Base-by-base conservation (phyloP, 768 basidiomycete species). In the Tephrocybe rancida region DNA sequence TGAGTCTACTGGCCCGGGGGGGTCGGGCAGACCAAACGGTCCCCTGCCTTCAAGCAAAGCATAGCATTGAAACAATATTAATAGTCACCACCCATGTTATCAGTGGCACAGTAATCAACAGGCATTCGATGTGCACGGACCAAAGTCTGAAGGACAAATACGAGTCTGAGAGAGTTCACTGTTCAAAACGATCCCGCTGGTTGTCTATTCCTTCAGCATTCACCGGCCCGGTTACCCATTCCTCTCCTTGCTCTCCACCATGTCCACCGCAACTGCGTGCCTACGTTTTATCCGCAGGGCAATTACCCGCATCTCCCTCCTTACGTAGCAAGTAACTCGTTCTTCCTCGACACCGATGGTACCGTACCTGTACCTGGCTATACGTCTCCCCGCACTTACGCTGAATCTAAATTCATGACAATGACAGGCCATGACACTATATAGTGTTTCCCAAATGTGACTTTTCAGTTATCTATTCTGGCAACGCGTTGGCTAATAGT, bases 281-380 rank as follows among this genome's bases (percentile, higher is more conserved):
- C 64, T 89, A 54, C 82, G 85, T 35, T 90, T 90, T 64, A 90
- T 87, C 32, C 78, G 78, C 44, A 72, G 81, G 61, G 88, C 84
- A 62, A 56, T 76, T 54, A 22, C 10, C 21, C 21, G 24, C 11
- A 7, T 46, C 16, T 39, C 25, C n/a, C 25, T n/a, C n/a, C n/a
- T n/a, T n/a, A n/a, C n/a, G n/a, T n/a, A n/a, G n/a, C 45, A 25
- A 32, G 3, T 24, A 14, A 19, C 19, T 26, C 19, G 63, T 90
- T 87, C 5, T 92, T 93, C 64, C 57, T 92, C 2, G 82, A 86
- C 41, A 88, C 84, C 59, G 79, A 84, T 77, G 90, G 90, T 86
- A 27, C 11, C n/a, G n/a, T n/a, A n/a, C n/a, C n/a, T n/a, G 71
- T 30, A 14, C 34, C 24, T 37, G 41, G 21, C 27, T 22, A 13